Conservation (phyloP, 1,284 basidiomycete species). For the Takashimella tepidaria region DNA sequence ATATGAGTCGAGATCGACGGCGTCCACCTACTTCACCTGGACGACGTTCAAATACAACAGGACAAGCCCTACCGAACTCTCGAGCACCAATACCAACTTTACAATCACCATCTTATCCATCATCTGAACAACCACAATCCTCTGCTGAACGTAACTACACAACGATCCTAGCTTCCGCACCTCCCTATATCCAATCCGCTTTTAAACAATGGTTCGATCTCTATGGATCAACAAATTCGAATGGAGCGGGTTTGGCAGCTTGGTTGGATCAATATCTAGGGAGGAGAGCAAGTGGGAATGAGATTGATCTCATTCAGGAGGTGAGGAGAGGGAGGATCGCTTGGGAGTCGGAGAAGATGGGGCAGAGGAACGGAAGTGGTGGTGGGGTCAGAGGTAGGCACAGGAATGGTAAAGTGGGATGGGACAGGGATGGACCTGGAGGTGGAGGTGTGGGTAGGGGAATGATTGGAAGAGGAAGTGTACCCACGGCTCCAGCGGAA, state of each 20-base stretch:
- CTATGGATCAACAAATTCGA: not conserved
- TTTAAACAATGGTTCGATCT: constrained; percentile 31
- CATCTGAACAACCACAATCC: too few relatives aligned
- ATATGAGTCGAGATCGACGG: too few relatives aligned
- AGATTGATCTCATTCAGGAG: not conserved
- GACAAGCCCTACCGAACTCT: not conserved
- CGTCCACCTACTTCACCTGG: too few relatives aligned
- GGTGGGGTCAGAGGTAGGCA: not conserved
- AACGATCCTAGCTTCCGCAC: constrained; percentile 18
- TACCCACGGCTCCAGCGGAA: too few relatives aligned
- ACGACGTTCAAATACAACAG: too few relatives aligned
- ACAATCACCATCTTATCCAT: not conserved
- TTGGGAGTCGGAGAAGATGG: not conserved
- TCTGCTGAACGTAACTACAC: constrained; percentile 14
- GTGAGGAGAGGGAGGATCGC: not conserved
- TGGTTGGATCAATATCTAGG: not conserved
- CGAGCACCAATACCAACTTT: not conserved
- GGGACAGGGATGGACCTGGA: not conserved
- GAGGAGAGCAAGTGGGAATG: not conserved
- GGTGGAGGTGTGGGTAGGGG: not conserved
- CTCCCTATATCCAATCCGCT: constrained; percentile 38
- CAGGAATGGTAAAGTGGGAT: not conserved
- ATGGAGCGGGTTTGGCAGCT: not conserved
- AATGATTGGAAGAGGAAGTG: not conserved
- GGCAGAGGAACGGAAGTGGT: not conserved